Base-by-base conservation (phyloP, 2,329 filamentous ascomycete species). In the Neonectria sp. region DNA sequence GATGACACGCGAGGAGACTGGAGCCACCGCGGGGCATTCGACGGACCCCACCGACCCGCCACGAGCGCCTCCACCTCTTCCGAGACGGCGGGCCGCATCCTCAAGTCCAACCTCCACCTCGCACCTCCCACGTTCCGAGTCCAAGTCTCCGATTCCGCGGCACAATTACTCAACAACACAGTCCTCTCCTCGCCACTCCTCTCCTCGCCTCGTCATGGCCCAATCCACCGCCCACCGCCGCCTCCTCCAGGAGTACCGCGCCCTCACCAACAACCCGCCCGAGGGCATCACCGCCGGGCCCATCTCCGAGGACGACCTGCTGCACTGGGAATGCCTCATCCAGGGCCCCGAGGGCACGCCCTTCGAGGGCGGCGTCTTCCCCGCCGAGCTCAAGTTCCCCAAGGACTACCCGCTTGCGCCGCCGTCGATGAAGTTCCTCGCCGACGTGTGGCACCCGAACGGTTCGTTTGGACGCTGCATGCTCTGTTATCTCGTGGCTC, bases 261-360 rank as follows among this genome's bases (percentile, higher is more conserved):
- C 93, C 70, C 92, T 99, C 70, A 96, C 95, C 70, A 95, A 94
- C 78, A 96, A 97, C 82, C 94, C 95, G 0, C 95, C 95, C n/a
- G 95, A 98, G 69, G 96, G 96, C 80, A 98, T 99, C 83, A 97
- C 94, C 66, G 96, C 96, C 17, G 96, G 96, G 24, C 96, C 96
- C 37, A 86, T 98, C 68, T 93, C 89, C 71, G 96, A 99, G 85
- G 96, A 98, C 81, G 95, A 99, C 84, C 91, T 98, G 79, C 93
- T 98, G 76, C 86, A 94, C 77, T 99, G 96, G 96, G 96, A 99
- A 84, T 96, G 95, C 9, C 85, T 98, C 69, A 98, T 99, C 77
- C 92, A 97, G 82, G 96, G 96, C 0, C 96, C 96, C 13, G 95
- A 97, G 78, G 96, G 93, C 69, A 99, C 96, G 2, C 96, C 96